Conservation (phyloP, 2,329 filamentous ascomycete genomes). For the Stachybotrys elegans region DNA sequence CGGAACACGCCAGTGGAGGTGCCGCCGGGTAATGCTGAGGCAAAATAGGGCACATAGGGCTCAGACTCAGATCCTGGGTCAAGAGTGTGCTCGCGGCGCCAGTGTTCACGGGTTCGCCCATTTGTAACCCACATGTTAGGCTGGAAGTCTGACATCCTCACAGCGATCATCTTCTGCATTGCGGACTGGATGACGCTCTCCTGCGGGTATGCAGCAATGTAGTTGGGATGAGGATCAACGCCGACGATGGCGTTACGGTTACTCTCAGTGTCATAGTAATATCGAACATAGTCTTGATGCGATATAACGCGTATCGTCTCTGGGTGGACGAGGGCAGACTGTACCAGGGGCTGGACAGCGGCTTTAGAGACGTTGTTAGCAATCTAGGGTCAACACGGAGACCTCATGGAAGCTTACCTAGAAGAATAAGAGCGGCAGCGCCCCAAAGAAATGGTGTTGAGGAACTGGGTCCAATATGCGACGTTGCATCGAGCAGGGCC, state of each 20-base stretch:
- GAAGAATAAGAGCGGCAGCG: constrained; percentile 5
- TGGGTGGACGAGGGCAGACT: constrained; percentile 5
- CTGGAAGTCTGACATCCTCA: neutral
- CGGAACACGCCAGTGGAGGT: constrained; percentile 6
- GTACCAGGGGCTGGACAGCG: constrained; percentile 5
- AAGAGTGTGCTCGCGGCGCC: too few relatives aligned
- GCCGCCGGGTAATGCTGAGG: constrained; percentile 4
- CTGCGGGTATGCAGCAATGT: neutral
- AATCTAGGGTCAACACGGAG: neutral
- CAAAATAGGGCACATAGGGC: too few relatives aligned
- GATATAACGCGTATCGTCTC: constrained; percentile 3
- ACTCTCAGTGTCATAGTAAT: neutral
- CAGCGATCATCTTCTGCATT: neutral
- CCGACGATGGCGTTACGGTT: neutral
- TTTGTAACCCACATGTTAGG: constrained; percentile 5
- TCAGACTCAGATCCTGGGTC: too few relatives aligned
- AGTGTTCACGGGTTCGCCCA: too few relatives aligned
- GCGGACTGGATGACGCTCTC: constrained; percentile 2
- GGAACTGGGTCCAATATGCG: neutral
- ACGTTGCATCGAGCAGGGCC: neutral
- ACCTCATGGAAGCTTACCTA: constrained; percentile 7
- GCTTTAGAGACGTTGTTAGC: constrained; percentile 7
- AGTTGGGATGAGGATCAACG: constrained; percentile 5
- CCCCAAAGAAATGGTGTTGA: constrained; percentile 6
- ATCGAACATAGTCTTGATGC: constrained; percentile 2